These are phyloP conservation scores for Penicillium robsamsonii DNA, from an alignment of 495 filamentous ascomycete genomes.

Conservation along the genomic window DNA sequence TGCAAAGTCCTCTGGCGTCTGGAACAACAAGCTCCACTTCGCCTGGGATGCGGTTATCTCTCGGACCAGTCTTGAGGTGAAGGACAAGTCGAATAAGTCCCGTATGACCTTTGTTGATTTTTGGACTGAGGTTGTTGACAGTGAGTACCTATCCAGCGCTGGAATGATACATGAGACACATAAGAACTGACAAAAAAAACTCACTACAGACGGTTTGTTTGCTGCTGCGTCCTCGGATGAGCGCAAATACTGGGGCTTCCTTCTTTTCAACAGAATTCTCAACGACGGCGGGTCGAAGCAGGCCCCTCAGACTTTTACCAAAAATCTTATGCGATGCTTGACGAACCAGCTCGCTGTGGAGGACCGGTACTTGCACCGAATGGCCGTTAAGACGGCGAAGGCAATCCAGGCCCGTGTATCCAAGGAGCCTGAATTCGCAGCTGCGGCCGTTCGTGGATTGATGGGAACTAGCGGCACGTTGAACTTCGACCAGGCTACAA, in stretches of 20 bases:
- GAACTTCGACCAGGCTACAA: slow-evolving; percentile 84
- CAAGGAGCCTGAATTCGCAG: slow-evolving; percentile 57
- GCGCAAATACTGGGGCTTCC: slow-evolving; percentile 87
- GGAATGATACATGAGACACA: not conserved
- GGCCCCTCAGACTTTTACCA: slow-evolving; percentile 65
- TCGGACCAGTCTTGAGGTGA: slow-evolving; percentile 32
- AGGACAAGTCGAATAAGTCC: slow-evolving; percentile 36
- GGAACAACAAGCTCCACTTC: slow-evolving; percentile 80
- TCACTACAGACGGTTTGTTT: slow-evolving; percentile 68
- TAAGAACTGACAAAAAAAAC: slow-evolving; percentile 14
- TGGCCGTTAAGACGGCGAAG: slow-evolving; percentile 70
- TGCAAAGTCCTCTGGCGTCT: slow-evolving; percentile 64
- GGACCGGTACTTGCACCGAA: slow-evolving; percentile 80
- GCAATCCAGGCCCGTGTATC: slow-evolving; percentile 65
- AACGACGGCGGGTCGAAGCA: slow-evolving; percentile 45
- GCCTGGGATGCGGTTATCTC: slow-evolving; percentile 78
- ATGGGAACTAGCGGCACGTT: slow-evolving; percentile 65
- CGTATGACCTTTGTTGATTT: slow-evolving; percentile 65
- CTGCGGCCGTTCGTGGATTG: slow-evolving; percentile 60
- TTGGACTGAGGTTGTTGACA: slow-evolving; percentile 87
- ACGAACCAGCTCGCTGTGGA: slow-evolving; percentile 84
- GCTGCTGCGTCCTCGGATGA: slow-evolving; percentile 75
- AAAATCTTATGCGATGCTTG: slow-evolving; percentile 77
- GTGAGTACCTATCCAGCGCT: slow-evolving; percentile 46
- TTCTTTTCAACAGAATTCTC: slow-evolving; percentile 74